Evolutionary conservation across 495 filamentous ascomycete genomes (phyloP), one percentile per base, ranked within the genome.

Genomic region (Parmelia sp.): DNA sequence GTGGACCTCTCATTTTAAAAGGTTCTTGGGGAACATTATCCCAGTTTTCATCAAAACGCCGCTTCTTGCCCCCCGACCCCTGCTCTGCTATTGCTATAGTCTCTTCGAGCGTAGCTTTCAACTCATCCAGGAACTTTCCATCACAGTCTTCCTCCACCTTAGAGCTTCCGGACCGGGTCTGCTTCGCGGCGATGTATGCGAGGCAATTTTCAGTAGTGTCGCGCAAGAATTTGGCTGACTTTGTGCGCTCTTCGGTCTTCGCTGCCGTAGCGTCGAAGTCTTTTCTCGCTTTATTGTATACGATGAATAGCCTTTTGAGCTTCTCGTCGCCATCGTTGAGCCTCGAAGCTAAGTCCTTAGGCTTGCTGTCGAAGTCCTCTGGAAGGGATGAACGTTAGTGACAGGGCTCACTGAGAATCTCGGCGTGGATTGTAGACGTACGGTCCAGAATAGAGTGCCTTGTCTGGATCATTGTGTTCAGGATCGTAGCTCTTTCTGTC

Each of bases 191-290:
- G 27, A 81, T 68, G 51, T 79, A 77, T 4, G 61, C 69, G 15
- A 79, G 64, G 0, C 74, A 68, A 63, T 82, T 82, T 60, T 81
- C 80, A 5, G 76, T 76, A 12, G 77, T 80, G 65, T 82, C 80
- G 4, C 79, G 78, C 25, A 82, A 74, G 57, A 80, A 82, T 11
- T 75, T 74, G n/a, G 77, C 75, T 14, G 71, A 71, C 37, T 61
- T 70, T 29, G 73, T 72, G 27, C 58, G 60, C 4, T 69, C 65
- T 1, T 68, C 21, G n/a, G 69, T 68, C 19, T 73, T 68, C 21
- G 21, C 15, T 9, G 58, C 59, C 35, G 64, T 56, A 23, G 47
- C 58, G 60, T 74, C 74, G 65, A 76, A 79, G 5, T 80, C 74
- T 5, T 72, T 66, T 39, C 74, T 77, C 25, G 79, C 79, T 35